These are phyloP conservation scores for Golubevia pallescens DNA, from an alignment of 1,284 basidiomycete species.

Conservation along the genomic window DNA sequence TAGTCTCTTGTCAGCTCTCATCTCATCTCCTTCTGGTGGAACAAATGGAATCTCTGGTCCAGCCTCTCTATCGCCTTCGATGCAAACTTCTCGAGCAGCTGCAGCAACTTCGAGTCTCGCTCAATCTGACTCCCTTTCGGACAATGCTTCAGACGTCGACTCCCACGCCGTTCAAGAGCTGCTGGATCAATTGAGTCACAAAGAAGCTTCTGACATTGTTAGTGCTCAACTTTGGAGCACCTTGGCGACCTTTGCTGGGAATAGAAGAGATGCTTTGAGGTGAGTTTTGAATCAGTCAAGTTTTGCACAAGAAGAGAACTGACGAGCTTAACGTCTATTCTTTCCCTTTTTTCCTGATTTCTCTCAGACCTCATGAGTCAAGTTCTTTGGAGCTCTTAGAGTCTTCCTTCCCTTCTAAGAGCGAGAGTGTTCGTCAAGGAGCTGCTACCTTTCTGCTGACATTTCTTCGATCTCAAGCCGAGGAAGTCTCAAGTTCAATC, in stretches of 20 bases:
- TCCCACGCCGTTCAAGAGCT: neutral
- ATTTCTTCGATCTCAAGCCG: too few relatives aligned
- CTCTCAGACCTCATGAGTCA: too few relatives aligned
- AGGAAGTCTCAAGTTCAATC: too few relatives aligned
- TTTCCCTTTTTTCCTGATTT: too few relatives aligned
- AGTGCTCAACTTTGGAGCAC: neutral
- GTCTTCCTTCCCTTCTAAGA: too few relatives aligned
- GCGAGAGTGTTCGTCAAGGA: too few relatives aligned
- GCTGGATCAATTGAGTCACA: neutral
- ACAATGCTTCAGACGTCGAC: neutral
- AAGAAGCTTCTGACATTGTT: neutral
- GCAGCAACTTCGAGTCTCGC: neutral
- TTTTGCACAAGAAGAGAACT: too few relatives aligned
- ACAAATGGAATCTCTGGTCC: neutral
- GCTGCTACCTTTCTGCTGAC: too few relatives aligned
- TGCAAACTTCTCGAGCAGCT: neutral
- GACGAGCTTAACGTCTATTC: too few relatives aligned
- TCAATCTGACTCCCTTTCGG: neutral
- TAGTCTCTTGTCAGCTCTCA: neutral
- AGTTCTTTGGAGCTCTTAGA: too few relatives aligned
- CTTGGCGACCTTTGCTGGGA: neutral
- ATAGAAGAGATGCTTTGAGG: too few relatives aligned
- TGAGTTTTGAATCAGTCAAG: too few relatives aligned
- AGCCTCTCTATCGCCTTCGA: neutral
- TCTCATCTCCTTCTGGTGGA: neutral